phyloP scores from a whole-genome alignment of 2,329 filamentous ascomycete species.

The Trichoderma atroviride region DNA sequence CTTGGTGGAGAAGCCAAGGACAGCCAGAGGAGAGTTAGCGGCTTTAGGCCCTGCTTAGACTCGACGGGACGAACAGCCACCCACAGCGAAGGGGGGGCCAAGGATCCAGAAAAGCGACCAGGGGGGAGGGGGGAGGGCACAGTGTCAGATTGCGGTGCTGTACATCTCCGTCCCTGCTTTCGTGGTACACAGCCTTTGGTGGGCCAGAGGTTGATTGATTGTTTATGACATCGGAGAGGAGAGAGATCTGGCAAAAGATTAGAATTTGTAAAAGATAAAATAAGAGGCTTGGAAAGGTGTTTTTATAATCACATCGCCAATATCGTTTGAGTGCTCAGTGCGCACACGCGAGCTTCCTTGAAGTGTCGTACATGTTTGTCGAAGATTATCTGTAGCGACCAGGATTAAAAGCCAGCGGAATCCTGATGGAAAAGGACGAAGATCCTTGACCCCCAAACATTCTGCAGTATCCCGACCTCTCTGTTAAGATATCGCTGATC shows the following conservation, averaged over 20 bases:
- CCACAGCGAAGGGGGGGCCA: conserved; percentile 14
- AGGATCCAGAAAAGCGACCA: conserved; percentile 15
- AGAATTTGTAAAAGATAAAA: not conserved
- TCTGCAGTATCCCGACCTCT: not conserved
- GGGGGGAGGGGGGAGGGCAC: conserved; percentile 21
- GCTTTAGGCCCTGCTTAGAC: conserved; percentile 22
- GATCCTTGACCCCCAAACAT: not conserved
- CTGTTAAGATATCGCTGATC: not conserved
- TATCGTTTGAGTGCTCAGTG: not conserved
- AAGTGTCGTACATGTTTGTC: not conserved
- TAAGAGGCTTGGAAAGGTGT: not conserved
- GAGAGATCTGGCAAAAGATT: not conserved
- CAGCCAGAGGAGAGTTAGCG: conserved; percentile 9
- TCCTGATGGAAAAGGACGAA: not conserved
- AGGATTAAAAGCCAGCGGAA: not conserved
- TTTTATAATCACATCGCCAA: not conserved
- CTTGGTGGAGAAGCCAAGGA: conserved; percentile 24
- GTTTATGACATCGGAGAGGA: not conserved
- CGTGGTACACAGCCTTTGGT: not conserved
- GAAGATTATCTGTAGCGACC: not conserved
- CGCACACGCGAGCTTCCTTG: not conserved
- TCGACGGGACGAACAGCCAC: conserved; percentile 22
- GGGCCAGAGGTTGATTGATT: not conserved
- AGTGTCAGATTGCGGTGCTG: conserved; percentile 16
- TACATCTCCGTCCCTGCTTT: not conserved